Evolutionary conservation across 23 red algal genomes (phyloP), one percentile per base, ranked within the genome.

Genomic region (Gracilaria vermiculophylla): DNA sequence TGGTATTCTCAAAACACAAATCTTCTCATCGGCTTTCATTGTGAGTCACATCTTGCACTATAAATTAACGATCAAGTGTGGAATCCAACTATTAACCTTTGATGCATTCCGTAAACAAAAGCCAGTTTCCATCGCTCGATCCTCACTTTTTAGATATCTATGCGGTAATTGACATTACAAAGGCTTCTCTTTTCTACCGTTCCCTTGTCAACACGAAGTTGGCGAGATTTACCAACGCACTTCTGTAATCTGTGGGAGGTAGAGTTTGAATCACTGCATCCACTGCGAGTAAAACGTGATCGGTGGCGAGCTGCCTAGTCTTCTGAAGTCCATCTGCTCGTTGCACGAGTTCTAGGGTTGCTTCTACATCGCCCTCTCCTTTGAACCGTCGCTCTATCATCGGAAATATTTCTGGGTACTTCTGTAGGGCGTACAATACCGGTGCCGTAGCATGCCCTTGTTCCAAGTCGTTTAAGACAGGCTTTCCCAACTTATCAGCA

Each of bases 401-500:
- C 49, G 67, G 65, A 47, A 51, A 48, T n/a, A 99, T 34, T 16
- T 80, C 83, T 42, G 88, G 81, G 53, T 76, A 85, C 45, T 73
- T 54, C 24, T 94, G 82, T 12, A 91, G 28, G 0, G 92, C 97
- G 54, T 95, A 95, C 16, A 99, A 62, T 6, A 95, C 92, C 20
- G 97, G 97, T 37, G 93, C 97, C 0, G 97, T 99, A 16, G 90
- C 80, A 58, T 67, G 66, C 9, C 97, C 97, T 76, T 84, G 74
- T n/a, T 51, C 39, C 28, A 99, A 57, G 71, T 99, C 97, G 33
- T 91, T 85, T 43, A 87, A 40, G 16, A 89, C 90, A n/a, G 97
- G 97, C 57, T 99, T 99, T 43, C 97, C 97, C 35, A 99, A 60
- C 24, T 40, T 72, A 16, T 64, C 77, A 12, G 69, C 76, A 32